Evolutionary conservation across 2,329 filamentous ascomycete species (phyloP).

Genomic region (Cytospora mali): DNA sequence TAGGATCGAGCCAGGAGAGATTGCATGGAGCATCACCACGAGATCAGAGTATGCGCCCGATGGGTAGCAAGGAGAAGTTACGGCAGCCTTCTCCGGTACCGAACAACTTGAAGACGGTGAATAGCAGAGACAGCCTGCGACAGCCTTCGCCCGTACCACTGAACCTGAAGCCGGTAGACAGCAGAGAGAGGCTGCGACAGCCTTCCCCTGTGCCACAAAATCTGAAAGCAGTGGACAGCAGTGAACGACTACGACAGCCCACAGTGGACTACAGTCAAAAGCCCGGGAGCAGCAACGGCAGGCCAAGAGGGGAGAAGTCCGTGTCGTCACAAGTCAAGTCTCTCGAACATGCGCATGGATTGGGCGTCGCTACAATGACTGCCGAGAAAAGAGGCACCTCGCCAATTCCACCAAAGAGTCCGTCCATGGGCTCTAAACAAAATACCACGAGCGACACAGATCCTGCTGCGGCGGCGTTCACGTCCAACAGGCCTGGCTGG

Average conservation of each 20-base stretch:
- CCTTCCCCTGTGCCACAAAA: conserved; percentile 14
- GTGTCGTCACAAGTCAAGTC: conserved; percentile 60
- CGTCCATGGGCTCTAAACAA: conserved; percentile 32
- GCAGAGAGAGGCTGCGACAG: conserved; percentile 15
- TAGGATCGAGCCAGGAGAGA: conserved; percentile 14
- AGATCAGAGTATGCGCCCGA: conserved; percentile 2
- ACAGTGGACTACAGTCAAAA: conserved; percentile 20
- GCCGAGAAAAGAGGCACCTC: conserved; percentile 15
- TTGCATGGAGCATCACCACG: background rate
- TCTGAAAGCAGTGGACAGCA: conserved; percentile 16
- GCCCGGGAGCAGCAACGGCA: conserved; percentile 28
- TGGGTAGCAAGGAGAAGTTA: conserved; percentile 9
- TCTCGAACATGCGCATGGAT: conserved; percentile 47
- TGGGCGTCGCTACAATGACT: conserved; percentile 37
- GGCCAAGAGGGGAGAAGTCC: conserved; percentile 39
- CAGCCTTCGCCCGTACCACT: conserved; percentile 11
- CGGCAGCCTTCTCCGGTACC: conserved; percentile 18
- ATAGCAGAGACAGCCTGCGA: conserved; percentile 7
- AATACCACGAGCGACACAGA: conserved; percentile 32
- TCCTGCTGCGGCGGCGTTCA: conserved; percentile 41
- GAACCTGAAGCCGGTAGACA: conserved; percentile 10
- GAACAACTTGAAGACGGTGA: conserved; percentile 9
- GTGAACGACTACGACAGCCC: conserved; percentile 32
- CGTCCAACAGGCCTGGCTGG: conserved; percentile 61
- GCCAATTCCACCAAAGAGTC: conserved; percentile 37